A percentile compares a stretch with the other conserved stretches of the same genome.
These are phyloP conservation scores for Phlebopus sp. DNA, from an alignment of 1,284 basidiomycete species.

Conservation along the genomic window DNA sequence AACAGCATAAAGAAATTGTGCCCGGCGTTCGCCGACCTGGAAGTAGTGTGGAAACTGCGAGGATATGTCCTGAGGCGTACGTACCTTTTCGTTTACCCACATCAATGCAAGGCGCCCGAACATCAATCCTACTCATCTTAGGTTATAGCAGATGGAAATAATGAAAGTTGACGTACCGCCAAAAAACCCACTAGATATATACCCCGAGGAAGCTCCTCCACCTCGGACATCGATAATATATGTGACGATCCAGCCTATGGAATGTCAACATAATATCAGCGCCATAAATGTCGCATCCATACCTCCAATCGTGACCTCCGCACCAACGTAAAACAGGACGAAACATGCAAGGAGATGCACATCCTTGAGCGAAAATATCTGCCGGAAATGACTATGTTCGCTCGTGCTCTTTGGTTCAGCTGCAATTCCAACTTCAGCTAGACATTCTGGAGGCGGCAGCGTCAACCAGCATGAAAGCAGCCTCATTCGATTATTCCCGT, in stretches of 20 bases:
- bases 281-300: background rate
- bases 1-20: slow-evolving; percentile 21
- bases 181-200: slow-evolving; percentile 48
- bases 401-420: slow-evolving; percentile 21
- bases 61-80: background rate
- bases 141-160: background rate
- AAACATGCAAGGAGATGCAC: slow-evolving; percentile 54
- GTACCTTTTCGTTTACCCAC: slow-evolving; percentile 27
- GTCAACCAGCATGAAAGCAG: background rate
- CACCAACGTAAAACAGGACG: slow-evolving; percentile 53
- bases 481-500: background rate
- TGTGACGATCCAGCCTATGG: slow-evolving; percentile 46
- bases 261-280: background rate
- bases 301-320: slow-evolving; percentile 55
- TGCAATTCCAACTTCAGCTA: slow-evolving; percentile 30
- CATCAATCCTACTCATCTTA: slow-evolving; percentile 20
- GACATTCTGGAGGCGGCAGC: slow-evolving; percentile 18
- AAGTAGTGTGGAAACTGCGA: background rate
- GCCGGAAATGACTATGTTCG: slow-evolving; percentile 41
- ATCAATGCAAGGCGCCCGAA: slow-evolving; percentile 24
- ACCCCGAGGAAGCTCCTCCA: slow-evolving; percentile 46
- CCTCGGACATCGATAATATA: slow-evolving; percentile 42
- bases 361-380: slow-evolving; percentile 43
- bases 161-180: slow-evolving; percentile 31
- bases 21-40: slow-evolving; percentile 25